Evolutionary conservation across 768 basidiomycete species (phyloP).

Genomic region (Mycena belliarum): DNA sequence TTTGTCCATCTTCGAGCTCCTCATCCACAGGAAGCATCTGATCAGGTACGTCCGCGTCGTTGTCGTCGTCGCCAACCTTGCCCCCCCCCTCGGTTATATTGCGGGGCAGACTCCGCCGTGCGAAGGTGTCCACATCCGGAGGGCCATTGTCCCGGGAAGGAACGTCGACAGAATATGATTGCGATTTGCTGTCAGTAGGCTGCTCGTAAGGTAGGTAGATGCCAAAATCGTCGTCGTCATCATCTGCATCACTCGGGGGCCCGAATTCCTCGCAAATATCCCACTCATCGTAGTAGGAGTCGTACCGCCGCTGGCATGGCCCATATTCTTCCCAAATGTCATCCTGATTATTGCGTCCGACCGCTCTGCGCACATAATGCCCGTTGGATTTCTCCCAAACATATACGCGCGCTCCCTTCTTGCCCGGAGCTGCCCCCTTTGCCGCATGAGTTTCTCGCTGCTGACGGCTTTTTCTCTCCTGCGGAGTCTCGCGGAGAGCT

Average conservation of each 20-base stretch:
- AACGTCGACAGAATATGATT: no score
- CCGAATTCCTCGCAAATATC: neutral
- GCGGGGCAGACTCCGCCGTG: no score
- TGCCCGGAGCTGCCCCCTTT: neutral
- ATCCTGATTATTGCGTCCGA: neutral
- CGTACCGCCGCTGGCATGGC: neutral
- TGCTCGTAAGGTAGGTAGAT: no score
- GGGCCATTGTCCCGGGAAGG: no score
- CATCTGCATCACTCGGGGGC: neutral
- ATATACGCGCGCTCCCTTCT: neutral
- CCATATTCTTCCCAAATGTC: constrained; percentile 2
- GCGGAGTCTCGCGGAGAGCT: neutral
- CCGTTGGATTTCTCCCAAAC: constrained; percentile 1
- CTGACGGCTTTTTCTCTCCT: neutral
- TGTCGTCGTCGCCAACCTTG: no score
- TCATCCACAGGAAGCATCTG: neutral
- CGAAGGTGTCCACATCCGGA: no score
- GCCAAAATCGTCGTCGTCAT: neutral
- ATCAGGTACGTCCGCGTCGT: neutral
- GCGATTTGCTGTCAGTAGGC: no score
- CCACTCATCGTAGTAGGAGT: constrained; percentile 6
- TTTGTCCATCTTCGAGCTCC: neutral
- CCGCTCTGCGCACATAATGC: neutral
- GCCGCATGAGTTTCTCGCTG: neutral
- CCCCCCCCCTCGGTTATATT: no score